phyloP scores from a whole-genome alignment of 768 basidiomycete genomes.

The Naganishia vaughanmartiniae region DNA sequence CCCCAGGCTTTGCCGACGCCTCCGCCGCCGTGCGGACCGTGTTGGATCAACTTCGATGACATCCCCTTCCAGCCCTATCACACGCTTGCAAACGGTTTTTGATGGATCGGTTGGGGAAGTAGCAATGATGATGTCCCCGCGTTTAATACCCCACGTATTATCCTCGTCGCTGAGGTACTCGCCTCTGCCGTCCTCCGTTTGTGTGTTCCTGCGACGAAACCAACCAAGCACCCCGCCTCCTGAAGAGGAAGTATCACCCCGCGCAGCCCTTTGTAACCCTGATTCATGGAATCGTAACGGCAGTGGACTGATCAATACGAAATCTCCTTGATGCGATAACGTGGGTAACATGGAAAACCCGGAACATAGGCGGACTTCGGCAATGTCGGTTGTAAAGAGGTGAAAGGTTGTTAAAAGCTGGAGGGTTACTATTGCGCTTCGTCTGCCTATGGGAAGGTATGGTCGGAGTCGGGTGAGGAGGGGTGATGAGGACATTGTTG shows the following conservation, averaged over 20 bases:
- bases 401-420: constrained; percentile 36
- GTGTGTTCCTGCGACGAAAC: constrained; percentile 7
- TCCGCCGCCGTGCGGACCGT: not conserved
- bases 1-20: not conserved
- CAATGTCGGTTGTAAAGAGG: constrained; percentile 43
- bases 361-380: constrained; percentile 44
- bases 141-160: constrained; percentile 52
- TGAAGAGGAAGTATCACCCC: not conserved
- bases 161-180: not conserved
- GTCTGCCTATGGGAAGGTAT: constrained; percentile 18
- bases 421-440: constrained; percentile 31
- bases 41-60: constrained; percentile 78
- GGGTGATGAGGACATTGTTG: not conserved
- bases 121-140: constrained; percentile 75
- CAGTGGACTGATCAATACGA: constrained; percentile 48
- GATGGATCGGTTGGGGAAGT: constrained; percentile 68
- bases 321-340: constrained; percentile 44
- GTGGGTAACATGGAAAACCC: constrained; percentile 55
- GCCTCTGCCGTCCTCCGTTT: constrained; percentile 19
- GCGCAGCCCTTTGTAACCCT: not conserved
- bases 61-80: constrained; percentile 88
- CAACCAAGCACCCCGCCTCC: constrained; percentile 1
- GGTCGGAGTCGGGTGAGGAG: constrained; percentile 26
- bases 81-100: constrained; percentile 76
- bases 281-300: constrained; percentile 29